Conservation (phyloP, 2,329 filamentous ascomycete species). For the Colletotrichum phormii region DNA sequence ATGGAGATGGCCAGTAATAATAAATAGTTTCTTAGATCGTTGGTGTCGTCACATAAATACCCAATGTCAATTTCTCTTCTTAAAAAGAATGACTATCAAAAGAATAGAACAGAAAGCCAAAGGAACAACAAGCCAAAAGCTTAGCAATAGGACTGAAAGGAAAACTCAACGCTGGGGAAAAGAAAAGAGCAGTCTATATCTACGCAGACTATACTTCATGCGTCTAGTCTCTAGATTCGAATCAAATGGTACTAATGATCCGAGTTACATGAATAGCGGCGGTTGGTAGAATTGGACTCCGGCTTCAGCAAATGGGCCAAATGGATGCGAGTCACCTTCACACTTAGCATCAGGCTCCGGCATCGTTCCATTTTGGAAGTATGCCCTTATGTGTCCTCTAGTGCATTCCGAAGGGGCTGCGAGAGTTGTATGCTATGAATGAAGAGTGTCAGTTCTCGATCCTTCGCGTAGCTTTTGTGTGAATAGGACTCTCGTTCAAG, state of each 20-base stretch:
- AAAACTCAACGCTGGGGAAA: not conserved
- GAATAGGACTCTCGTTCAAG: no score
- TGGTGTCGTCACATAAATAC: not conserved
- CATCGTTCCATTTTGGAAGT: slow-evolving; percentile 59
- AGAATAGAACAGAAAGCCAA: not conserved
- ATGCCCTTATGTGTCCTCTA: slow-evolving; percentile 51
- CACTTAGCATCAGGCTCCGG: slow-evolving; percentile 59
- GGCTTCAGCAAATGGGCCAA: slow-evolving; percentile 40
- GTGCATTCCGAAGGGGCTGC: slow-evolving; percentile 59
- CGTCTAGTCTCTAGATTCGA: not conserved
- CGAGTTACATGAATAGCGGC: not conserved
- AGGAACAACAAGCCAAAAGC: no score
- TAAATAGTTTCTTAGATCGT: not conserved
- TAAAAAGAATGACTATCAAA: not conserved
- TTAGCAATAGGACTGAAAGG: no score
- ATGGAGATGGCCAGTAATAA: not conserved
- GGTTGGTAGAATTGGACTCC: not conserved
- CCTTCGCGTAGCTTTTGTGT: not conserved
- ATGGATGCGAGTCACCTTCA: slow-evolving; percentile 56
- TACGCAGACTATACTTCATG: not conserved
- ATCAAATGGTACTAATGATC: no score
- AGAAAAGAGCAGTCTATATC: not conserved
- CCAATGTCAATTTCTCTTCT: not conserved
- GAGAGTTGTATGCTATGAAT: slow-evolving; percentile 60
- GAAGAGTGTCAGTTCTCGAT: not conserved